phyloP scores from a whole-genome alignment of 495 filamentous ascomycete species.

The Lasiosphaeris hirsuta region DNA sequence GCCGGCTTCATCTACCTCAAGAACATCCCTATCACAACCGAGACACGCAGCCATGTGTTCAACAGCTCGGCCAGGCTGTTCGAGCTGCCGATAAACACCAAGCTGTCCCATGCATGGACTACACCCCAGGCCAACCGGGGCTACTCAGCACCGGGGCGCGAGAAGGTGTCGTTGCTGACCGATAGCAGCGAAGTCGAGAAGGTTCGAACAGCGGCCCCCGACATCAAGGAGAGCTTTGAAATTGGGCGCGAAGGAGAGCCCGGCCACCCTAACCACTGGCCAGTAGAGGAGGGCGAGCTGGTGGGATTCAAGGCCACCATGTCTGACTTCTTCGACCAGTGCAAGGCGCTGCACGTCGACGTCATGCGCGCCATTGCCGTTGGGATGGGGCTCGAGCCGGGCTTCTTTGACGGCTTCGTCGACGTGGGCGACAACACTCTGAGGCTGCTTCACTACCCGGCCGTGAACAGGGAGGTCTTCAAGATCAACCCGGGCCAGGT shows the following conservation, averaged over 20 bases:
- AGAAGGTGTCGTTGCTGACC: conserved; percentile 66
- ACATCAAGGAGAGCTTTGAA: conserved; percentile 82
- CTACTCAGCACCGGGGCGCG: conserved; percentile 70
- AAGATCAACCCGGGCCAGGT: conserved; percentile 68
- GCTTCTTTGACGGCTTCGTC: conserved; percentile 75
- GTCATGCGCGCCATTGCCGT: conserved; percentile 89
- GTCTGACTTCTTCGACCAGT: conserved; percentile 66
- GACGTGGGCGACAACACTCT: conserved; percentile 79
- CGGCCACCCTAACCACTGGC: conserved; percentile 77
- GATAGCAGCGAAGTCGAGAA: conserved; percentile 56
- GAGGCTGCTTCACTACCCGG: conserved; percentile 85
- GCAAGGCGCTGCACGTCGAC: conserved; percentile 69
- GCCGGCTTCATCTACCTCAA: conserved; percentile 91
- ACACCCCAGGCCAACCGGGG: conserved; percentile 73
- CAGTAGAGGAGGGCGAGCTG: conserved; percentile 57
- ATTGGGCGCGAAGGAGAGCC: conserved; percentile 73
- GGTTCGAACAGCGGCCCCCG: conserved; percentile 58
- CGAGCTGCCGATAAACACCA: conserved; percentile 61
- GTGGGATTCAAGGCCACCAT: conserved; percentile 67
- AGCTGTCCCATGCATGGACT: conserved; percentile 68
- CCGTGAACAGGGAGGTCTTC: conserved; percentile 66
- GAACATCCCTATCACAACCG: conserved; percentile 65
- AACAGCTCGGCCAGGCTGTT: conserved; percentile 75
- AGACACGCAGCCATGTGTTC: conserved; percentile 62
- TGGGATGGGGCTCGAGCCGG: conserved; percentile 68